Evolutionary conservation across 345 rosid genomes (phyloP), one percentile per base, ranked within the genome.

Genomic region (Euphorbia peplus): DNA sequence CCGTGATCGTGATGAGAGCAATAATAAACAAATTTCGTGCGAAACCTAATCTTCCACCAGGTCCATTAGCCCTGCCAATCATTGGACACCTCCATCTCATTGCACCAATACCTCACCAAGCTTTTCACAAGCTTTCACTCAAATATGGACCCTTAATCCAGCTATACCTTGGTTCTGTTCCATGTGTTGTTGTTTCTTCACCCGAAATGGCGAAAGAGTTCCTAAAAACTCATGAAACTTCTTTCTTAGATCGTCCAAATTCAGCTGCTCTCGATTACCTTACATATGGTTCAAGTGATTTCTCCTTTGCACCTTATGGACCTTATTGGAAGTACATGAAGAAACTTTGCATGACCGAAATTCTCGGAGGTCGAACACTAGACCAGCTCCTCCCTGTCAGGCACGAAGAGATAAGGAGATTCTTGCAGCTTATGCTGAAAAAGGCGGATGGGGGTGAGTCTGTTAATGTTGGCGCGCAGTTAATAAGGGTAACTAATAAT

Each of bases 251-350:
- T 56, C 83, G 91, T 25, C 85, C 88, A 0, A 28, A 19, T 19
- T 15, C 19, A 4, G 46, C 69, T 1, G 83, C 83, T 0, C 78
- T 81, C 4, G 88, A 86, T 68, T 79, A 67, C 76, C 87, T 83
- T 28, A 81, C 88, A 1, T 83, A 87, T 56, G 86, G 87, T 41
- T 84, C 88, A 0, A 73, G 79, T 37, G 85, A 77, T 74, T 84
- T 87, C 74, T 42, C 78, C 8, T 87, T 84, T 50, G 73, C 88
- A 26, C 91, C 87, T 14, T 81, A 81, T 8, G 88, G 87, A 44
- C 72, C 83, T 12, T 81, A 84, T 54, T 87, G 91, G 91, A 83
- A 81, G 83, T 87, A 84, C 83, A 78, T 83, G 87, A 87, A 84
- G 81, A 84, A 87, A 64, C 69, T 84, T n/a, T 78, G 82, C 67